These are phyloP conservation scores for Xylaria sp. DNA, from an alignment of 2,329 filamentous ascomycete species.

Conservation along the genomic window DNA sequence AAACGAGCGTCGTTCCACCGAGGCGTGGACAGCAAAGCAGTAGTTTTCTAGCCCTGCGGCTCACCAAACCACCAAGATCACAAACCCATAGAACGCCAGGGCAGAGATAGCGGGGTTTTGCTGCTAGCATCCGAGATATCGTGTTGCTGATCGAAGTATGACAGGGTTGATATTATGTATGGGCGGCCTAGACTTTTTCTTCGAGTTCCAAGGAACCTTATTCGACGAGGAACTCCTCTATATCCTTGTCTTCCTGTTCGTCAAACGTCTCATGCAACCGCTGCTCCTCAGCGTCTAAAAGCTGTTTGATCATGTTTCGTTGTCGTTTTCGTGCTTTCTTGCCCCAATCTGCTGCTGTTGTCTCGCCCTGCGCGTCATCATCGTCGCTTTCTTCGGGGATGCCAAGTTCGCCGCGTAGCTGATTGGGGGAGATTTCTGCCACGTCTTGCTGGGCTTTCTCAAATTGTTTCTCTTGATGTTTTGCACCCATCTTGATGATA, in stretches of 20 bases:
- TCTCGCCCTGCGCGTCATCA: slow-evolving; percentile 50
- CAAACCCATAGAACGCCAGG: too few species aligned
- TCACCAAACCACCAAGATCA: background rate
- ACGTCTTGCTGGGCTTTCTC: slow-evolving; percentile 61
- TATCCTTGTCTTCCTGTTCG: slow-evolving; percentile 75
- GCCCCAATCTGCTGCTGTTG: slow-evolving; percentile 66
- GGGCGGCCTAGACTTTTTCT: slow-evolving; percentile 5
- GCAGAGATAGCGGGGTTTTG: background rate
- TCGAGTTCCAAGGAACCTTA: slow-evolving; percentile 8
- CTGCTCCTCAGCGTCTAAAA: slow-evolving; percentile 68
- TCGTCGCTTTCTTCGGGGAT: slow-evolving; percentile 60
- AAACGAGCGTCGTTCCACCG: background rate
- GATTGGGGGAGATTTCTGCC: slow-evolving; percentile 67
- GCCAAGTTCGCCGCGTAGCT: slow-evolving; percentile 61
- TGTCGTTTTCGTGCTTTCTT: slow-evolving; percentile 73
- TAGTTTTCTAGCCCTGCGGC: slow-evolving; percentile 1
- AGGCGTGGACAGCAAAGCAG: background rate
- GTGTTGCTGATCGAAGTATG: slow-evolving; percentile 4
- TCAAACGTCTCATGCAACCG: slow-evolving; percentile 59
- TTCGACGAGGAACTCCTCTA: slow-evolving; percentile 68
- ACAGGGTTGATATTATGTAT: slow-evolving; percentile 8
- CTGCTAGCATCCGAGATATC: background rate
- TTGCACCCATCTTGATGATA: slow-evolving; percentile 69
- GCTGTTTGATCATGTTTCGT: slow-evolving; percentile 67
- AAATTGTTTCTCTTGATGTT: slow-evolving; percentile 67